Evolutionary conservation across 495 filamentous ascomycete genomes (phyloP).

Genomic region (Penicillium malachiteum): DNA sequence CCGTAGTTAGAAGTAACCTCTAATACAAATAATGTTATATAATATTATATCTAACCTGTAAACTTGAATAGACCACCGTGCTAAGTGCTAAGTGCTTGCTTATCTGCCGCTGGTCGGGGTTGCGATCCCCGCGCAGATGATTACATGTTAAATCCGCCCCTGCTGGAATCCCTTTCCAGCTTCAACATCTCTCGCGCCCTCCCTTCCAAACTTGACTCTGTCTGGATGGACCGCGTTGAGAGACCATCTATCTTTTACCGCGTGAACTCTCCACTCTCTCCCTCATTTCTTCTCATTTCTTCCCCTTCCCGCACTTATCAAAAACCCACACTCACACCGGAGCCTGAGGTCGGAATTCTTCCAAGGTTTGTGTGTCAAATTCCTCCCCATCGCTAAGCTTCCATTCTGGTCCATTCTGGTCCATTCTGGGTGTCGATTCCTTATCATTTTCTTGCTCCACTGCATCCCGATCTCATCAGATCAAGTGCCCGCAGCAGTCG

Average conservation of each 20-base stretch:
- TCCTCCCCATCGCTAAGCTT: background rate
- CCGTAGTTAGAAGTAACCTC: background rate
- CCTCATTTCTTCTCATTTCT: constrained; percentile 8
- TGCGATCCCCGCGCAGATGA: constrained; percentile 23
- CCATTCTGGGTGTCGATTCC: background rate
- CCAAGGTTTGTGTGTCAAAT: constrained; percentile 25
- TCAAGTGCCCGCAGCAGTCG: too few species aligned
- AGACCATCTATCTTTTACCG: constrained; percentile 9
- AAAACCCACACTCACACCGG: constrained; percentile 18
- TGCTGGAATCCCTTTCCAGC: constrained; percentile 3
- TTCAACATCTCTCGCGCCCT: constrained; percentile 5
- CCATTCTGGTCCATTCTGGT: too few species aligned
- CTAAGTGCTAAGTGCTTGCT: background rate
- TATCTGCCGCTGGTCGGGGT: constrained; percentile 18
- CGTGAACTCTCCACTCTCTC: constrained; percentile 7
- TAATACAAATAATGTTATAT: too few species aligned
- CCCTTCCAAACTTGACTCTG: constrained; percentile 7
- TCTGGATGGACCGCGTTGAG: constrained; percentile 20
- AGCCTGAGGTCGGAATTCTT: constrained; percentile 15
- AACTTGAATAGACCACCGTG: background rate
- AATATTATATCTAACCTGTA: background rate
- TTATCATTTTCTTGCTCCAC: background rate
- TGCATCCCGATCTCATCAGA: too few species aligned
- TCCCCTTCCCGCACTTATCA: constrained; percentile 12
- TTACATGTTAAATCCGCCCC: constrained; percentile 12